A percentile compares a stretch with the other conserved stretches of the same genome.
Evolutionary conservation across 1,284 basidiomycete genomes (phyloP).

Genomic region (Moesziomyces parantarcticus): DNA sequence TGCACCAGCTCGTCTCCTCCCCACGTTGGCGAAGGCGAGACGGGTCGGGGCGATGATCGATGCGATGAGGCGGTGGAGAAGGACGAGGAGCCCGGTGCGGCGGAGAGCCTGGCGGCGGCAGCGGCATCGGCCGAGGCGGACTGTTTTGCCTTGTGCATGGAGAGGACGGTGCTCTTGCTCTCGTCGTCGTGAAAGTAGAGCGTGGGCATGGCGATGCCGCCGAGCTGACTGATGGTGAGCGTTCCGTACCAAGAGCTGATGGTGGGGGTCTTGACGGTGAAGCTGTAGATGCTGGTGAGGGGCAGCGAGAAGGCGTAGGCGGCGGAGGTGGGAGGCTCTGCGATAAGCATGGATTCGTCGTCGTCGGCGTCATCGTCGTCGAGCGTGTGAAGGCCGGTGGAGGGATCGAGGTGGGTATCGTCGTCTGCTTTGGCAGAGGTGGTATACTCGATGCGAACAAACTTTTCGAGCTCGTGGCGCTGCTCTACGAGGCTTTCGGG

Average conservation of each 20-base stretch:
- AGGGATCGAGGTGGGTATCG: constrained; percentile 26
- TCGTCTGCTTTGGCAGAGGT: constrained; percentile 69
- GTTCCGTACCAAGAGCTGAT: constrained; percentile 78
- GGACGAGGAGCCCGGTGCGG: constrained; percentile 5
- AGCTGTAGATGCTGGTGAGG: constrained; percentile 86
- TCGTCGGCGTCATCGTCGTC: constrained; percentile 26
- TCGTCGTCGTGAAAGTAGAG: constrained; percentile 95
- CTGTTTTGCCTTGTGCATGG: constrained; percentile 40
- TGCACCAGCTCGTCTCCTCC: constrained; percentile 74
- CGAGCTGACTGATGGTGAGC: constrained; percentile 81
- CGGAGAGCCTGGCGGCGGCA: constrained; percentile 11
- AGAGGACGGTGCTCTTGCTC: constrained; percentile 49
- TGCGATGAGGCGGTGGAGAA: constrained; percentile 7
- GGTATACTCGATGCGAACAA: constrained; percentile 79
- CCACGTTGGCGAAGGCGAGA: constrained; percentile 64
- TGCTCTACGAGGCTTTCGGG: constrained; percentile 79
- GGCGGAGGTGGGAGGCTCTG: constrained; percentile 46
- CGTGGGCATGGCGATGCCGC: constrained; percentile 87
- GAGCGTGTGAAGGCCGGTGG: constrained; percentile 72
- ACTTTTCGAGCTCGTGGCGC: constrained; percentile 77
- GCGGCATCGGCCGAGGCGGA: constrained; percentile 15
- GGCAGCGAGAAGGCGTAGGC: constrained; percentile 95
- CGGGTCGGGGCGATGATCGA: constrained; percentile 14
- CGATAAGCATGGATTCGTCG: constrained; percentile 41
- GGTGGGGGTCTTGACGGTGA: constrained; percentile 78